These are phyloP conservation scores for Penium margaritaceum DNA, from an alignment of 139 green algal genomes.

Conservation along the genomic window DNA sequence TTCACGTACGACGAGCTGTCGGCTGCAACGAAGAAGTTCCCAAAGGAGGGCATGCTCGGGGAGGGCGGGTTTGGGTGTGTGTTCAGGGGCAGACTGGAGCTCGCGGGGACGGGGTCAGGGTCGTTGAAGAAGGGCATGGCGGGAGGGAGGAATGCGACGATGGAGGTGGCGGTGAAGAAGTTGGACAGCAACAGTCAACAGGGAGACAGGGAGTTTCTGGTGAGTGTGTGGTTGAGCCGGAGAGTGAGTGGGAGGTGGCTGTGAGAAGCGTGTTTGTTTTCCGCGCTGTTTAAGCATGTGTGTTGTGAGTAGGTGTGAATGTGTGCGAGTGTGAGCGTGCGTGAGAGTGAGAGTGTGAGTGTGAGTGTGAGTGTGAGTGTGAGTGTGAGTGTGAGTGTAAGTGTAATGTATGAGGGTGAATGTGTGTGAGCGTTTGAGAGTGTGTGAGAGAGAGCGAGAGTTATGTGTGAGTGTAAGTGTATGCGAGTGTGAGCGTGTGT, in stretches of 20 bases:
- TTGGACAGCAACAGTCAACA: conserved; percentile 29
- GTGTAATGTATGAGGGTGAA: no score
- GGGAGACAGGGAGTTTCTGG: conserved; percentile 44
- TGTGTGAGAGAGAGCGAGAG: no score
- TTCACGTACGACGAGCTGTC: conserved; percentile 33
- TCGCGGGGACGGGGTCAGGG: neutral
- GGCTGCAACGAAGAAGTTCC: conserved; percentile 25
- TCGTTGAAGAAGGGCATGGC: neutral
- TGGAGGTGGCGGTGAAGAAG: conserved; percentile 36
- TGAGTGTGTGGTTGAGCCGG: conserved; percentile 3
- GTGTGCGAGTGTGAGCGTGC: neutral
- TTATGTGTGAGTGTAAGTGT: no score
- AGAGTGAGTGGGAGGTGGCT: no score
- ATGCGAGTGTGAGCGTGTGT: no score
- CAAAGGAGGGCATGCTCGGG: conserved; percentile 22
- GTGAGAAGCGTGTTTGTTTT: no score
- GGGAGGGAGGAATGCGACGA: neutral
- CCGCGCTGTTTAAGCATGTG: no score
- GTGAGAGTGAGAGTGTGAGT: neutral
- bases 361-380: neutral
- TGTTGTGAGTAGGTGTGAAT: no score
- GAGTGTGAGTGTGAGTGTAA: no score
- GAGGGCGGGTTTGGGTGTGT: conserved; percentile 42
- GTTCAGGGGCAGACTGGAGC: conserved; percentile 15
- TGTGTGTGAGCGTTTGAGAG: no score